A percentile compares a stretch with the other conserved stretches of the same genome.
Evolutionary conservation across 768 basidiomycete genomes (phyloP).

Genomic region (Baorangia bicolor): DNA sequence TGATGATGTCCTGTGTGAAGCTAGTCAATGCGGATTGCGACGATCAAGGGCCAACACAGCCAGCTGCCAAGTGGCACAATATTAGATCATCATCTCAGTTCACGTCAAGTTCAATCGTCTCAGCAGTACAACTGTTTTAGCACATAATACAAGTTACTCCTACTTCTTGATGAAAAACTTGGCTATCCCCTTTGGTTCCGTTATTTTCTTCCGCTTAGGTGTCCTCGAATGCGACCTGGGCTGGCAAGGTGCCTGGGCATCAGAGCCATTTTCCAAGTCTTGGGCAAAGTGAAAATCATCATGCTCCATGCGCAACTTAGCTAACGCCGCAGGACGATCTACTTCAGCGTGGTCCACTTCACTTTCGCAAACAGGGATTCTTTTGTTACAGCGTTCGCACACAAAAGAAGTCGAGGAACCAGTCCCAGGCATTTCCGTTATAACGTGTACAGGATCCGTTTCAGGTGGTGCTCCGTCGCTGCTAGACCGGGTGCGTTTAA

Average conservation of each 20-base stretch:
- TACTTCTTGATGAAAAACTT: conserved; percentile 45
- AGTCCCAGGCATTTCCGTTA: neutral
- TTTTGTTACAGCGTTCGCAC: conserved; percentile 60
- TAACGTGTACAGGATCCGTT: neutral
- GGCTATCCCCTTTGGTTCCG: conserved; percentile 41
- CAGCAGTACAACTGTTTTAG: neutral
- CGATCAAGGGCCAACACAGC: conserved; percentile 21
- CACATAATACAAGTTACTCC: neutral
- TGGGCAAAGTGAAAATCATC: conserved; percentile 88
- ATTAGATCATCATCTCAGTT: neutral
- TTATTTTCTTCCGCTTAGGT: conserved; percentile 33
- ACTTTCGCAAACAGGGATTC: conserved; percentile 35
- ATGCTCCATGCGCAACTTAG: conserved; percentile 63
- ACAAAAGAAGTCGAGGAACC: conserved; percentile 39
- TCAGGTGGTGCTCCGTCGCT: conserved; percentile 9
- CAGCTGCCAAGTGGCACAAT: too few relatives aligned
- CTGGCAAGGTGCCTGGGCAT: conserved; percentile 1
- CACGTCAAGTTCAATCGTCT: neutral
- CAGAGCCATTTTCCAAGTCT: conserved; percentile 56
- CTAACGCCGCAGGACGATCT: conserved; percentile 37
- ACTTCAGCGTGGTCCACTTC: conserved; percentile 19
- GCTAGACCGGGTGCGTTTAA: conserved; percentile 42
- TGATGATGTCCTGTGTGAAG: conserved; percentile 8
- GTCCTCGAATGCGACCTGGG: conserved; percentile 14
- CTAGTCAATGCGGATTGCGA: conserved; percentile 1